Evolutionary conservation across 352 stramenopile genomes (phyloP).

Genomic region (Labyrinthula sp.): DNA sequence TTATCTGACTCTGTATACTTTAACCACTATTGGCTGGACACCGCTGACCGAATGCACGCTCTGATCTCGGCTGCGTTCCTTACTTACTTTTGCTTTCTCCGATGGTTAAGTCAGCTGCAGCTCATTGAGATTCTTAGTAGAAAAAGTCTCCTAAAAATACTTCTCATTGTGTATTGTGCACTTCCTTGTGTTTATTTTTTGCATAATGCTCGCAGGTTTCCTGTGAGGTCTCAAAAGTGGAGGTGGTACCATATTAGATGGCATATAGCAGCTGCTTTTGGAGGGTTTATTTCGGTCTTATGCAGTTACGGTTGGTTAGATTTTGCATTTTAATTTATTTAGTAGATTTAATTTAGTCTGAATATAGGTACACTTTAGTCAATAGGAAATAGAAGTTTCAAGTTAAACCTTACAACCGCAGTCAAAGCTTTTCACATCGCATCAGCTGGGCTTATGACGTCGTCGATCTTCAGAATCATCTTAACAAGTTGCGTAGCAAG

Average conservation of each 20-base stretch:
- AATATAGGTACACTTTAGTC: neutral
- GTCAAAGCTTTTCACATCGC: conserved; percentile 23
- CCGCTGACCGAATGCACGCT: conserved; percentile 16
- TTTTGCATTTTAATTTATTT: conserved; percentile 21
- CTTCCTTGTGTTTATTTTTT: no score
- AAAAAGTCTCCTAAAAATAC: conserved; percentile 18
- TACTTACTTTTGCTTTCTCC: conserved; percentile 12
- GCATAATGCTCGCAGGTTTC: conserved; percentile 19
- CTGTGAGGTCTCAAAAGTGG: conserved; percentile 17
- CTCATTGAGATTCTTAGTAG: conserved; percentile 1
- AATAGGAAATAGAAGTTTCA: conserved; percentile 5
- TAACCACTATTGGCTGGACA: conserved; percentile 23
- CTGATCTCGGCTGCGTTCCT: conserved; percentile 15
- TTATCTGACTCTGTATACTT: conserved; percentile 21
- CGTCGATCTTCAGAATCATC: conserved; percentile 99
- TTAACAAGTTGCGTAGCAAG: conserved; percentile 96
- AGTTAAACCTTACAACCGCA: conserved; percentile 25
- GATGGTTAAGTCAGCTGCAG: conserved; percentile 10
- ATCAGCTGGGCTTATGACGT: conserved; percentile 62
- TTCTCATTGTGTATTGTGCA: no score
- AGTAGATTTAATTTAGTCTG: conserved; percentile 5
- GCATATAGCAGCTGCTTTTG: conserved; percentile 21
- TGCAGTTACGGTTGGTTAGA: conserved; percentile 16
- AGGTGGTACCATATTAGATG: conserved; percentile 24
- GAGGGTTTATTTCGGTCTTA: no score